Evolutionary conservation across 805 yeast genomes (phyloP), one percentile per base, ranked within the genome.

Genomic region (Zygosaccharomyces bisporus): DNA sequence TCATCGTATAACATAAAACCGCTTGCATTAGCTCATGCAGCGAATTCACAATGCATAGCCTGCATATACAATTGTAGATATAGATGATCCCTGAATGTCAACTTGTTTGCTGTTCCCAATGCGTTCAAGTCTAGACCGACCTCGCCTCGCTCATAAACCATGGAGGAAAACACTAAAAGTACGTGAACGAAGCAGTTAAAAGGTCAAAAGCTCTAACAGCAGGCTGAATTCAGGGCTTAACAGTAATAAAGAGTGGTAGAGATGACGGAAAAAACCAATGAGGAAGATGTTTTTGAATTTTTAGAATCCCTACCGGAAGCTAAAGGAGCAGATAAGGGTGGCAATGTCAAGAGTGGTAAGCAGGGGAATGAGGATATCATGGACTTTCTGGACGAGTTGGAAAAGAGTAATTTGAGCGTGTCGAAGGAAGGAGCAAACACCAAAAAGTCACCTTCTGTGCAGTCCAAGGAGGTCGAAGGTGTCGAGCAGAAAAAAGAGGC

Each of bases 201-300:
- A 18, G 14, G 17, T 18, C 7, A 13, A 39, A 8, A 14, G 12
- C 38, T 30, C 13, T 10, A 18, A 25, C 20, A 21, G 21, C 12
- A 23, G 31, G 35, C 16, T 37, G 12, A 18, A n/a, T 6, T 8
- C 12, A 30, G 14, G 14, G 19, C 8, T 39, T 10, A n/a, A 44
- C 19, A 16, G 19, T 9, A 31, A 7, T 18, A 13, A 29, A 19
- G 18, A 19, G 13, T 25, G 14, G 8, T 21, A 20, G 39, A 8
- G 8, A 58, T 56, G 61, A 41, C 53, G 21, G 55, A 49, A 31
- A 69, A 66, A 44, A 55, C 72, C 4, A 70, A 72, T 14, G 83
- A 81, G 46, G 86, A 83, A 51, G 91, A 85, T 55, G 91, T 86
- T 4, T 72, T 86, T 43, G 91, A 85, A 51, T 86, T 86, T 58